Evolutionary conservation across 805 yeast species (phyloP), one percentile per base, ranked within the genome.

Genomic region (Maudiozyma saulgeensis): DNA sequence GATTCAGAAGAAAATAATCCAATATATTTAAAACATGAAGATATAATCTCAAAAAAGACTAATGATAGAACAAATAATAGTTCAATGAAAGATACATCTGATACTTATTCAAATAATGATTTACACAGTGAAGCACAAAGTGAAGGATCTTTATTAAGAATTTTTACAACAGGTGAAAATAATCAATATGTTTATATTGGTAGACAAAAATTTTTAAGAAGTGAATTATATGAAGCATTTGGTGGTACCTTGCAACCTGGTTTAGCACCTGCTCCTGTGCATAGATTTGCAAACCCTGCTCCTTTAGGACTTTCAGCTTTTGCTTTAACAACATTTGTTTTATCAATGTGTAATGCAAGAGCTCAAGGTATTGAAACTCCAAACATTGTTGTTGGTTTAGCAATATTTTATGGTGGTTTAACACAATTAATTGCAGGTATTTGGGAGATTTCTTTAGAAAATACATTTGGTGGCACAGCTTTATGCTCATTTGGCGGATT

Each of bases 221-320:
- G 73, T 47, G 90, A 84, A 45, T 71, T 84, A 49, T 68, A 71
- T 47, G 67, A 67, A 25, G 91, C 91, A 2, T 84, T 84, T 55
- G 96, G 95, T 66, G 96, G 96, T 81, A 75, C 84, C 16, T 69
- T 85, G 62, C 81, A 81, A 56, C 87, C 93, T 23, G 91, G 87
- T 72, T 44, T 72, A 49, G 65, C 78, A 26, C 73, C 76, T n/a
- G 75, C 79, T 6, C 76, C 91, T 13, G 61, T 69, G 8, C 81
- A 82, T 57, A 74, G 74, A 54, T 73, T 81, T 56, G 87, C 79
- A 43, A 81, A 80, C 59, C 84, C 87, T 15, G 82, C 82, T 35
- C 84, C 87, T 7, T 65, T 81, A 40, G 87, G 87, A 8, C 61
- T 82, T 45, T 67, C 74, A 40, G 85, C 78, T 0, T 81, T 81